phyloP scores from a whole-genome alignment of 2,329 filamentous ascomycete species.

The Orbilia quercus region DNA sequence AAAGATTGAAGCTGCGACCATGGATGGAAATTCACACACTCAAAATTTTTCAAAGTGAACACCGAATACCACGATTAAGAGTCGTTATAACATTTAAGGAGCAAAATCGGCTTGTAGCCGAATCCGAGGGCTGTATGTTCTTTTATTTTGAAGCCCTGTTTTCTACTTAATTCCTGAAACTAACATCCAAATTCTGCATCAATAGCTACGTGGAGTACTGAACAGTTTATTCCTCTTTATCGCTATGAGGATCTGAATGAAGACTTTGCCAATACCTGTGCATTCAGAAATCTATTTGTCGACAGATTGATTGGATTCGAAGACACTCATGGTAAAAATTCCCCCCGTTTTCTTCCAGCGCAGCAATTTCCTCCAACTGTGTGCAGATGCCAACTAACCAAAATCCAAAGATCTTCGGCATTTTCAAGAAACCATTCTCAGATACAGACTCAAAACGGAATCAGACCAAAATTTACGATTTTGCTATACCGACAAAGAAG shows the following conservation, averaged over 20 bases:
- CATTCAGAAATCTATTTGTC: slow-evolving; percentile 29
- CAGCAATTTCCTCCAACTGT: no score
- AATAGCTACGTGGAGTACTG: slow-evolving; percentile 23
- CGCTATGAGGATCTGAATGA: slow-evolving; percentile 34
- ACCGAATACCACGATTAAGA: slow-evolving; percentile 23
- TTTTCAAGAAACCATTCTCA: slow-evolving; percentile 37
- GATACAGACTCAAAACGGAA: slow-evolving; percentile 32
- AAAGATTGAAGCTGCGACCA: slow-evolving; percentile 28
- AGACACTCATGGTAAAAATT: slow-evolving; percentile 5
- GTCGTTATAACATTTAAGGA: slow-evolving; percentile 43
- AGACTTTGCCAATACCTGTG: slow-evolving; percentile 37
- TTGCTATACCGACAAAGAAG: slow-evolving; percentile 33
- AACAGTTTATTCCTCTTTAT: slow-evolving; percentile 47
- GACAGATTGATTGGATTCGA: slow-evolving; percentile 43
- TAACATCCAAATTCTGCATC: not conserved
- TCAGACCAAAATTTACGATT: slow-evolving; percentile 29
- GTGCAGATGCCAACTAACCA: no score
- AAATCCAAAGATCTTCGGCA: slow-evolving; percentile 25
- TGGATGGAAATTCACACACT: slow-evolving; percentile 37
- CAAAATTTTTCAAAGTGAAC: slow-evolving; percentile 44
- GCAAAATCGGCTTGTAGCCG: slow-evolving; percentile 39
- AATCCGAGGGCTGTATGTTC: slow-evolving; percentile 40
- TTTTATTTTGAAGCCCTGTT: not conserved
- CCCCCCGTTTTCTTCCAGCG: not conserved
- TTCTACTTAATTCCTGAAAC: not conserved